Percentiles rank a stretch among this genome's conserved stretches.
phyloP scores from a whole-genome alignment of 1,284 basidiomycete species.

The Austropuccinia psidii region DNA sequence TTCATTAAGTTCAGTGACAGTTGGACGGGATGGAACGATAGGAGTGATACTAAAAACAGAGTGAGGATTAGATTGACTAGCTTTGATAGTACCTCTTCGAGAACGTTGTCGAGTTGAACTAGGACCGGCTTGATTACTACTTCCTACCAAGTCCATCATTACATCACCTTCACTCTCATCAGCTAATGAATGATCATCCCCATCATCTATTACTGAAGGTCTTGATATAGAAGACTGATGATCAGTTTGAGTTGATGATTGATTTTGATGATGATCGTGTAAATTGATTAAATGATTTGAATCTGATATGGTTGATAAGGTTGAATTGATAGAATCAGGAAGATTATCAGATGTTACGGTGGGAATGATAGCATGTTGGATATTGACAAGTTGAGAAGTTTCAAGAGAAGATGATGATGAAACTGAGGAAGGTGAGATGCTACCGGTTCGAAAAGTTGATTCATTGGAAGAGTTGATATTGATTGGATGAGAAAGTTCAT shows the following conservation, averaged over 20 bases:
- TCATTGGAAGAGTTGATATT: constrained; percentile 5
- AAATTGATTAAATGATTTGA: not conserved
- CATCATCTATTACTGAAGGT: not conserved
- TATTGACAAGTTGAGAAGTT: constrained; percentile 13
- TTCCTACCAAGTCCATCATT: constrained; percentile 25
- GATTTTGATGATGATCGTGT: not conserved
- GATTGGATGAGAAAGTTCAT: not conserved
- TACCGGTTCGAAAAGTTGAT: constrained; percentile 13
- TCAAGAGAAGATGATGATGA: constrained; percentile 30
- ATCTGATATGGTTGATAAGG: not conserved
- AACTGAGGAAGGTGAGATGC: constrained; percentile 36
- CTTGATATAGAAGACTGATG: not conserved
- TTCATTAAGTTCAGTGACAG: constrained; percentile 22
- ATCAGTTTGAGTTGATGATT: not conserved
- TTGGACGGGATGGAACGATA: constrained; percentile 12
- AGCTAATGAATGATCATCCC: constrained; percentile 4
- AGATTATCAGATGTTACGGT: constrained; percentile 4
- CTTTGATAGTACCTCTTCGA: constrained; percentile 33
- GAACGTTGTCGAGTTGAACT: constrained; percentile 23
- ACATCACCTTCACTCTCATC: constrained; percentile 36
- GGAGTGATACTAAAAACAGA: constrained; percentile 25
- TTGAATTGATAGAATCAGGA: no score
- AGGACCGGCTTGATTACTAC: constrained; percentile 12
- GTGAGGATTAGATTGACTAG: constrained; percentile 3
- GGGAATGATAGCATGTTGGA: constrained; percentile 7